Percentiles rank a stretch among this genome's conserved stretches.
Evolutionary conservation across 352 stramenopile genomes (phyloP).

Genomic region (Pythium rishiriense): DNA sequence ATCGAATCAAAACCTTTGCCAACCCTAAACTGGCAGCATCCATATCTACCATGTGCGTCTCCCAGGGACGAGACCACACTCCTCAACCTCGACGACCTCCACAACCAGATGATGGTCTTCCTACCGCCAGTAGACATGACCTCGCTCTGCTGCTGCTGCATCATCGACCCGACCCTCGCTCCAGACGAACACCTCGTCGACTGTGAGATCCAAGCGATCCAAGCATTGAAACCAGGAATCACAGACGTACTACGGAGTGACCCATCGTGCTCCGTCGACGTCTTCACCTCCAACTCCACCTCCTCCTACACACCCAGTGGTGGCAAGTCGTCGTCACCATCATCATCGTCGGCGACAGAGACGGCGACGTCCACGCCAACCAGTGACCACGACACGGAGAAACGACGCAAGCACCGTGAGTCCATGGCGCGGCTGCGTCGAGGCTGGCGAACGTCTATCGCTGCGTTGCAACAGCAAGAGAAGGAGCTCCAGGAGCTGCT

Average conservation of each 20-base stretch:
- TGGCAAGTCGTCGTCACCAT: background rate
- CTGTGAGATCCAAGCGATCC: background rate
- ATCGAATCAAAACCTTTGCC: no score
- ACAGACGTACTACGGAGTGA: background rate
- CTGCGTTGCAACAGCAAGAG: conserved; percentile 11
- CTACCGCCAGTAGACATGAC: background rate
- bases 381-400: background rate
- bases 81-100: background rate
- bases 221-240: background rate
- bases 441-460: conserved; percentile 2
- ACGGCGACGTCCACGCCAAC: no score
- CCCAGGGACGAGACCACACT: no score
- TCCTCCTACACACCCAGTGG: background rate
- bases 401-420: conserved; percentile 15
- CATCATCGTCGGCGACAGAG: no score
- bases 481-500: background rate
- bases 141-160: conserved; percentile 12
- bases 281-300: background rate
- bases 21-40: no score
- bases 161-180: conserved; percentile 1
- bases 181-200: conserved; percentile 7
- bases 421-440: conserved; percentile 13
- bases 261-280: no score
- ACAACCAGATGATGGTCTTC: background rate
- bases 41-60: no score